phyloP scores from a whole-genome alignment of 148 eudicot genomes.

The Beta vulgaris region DNA sequence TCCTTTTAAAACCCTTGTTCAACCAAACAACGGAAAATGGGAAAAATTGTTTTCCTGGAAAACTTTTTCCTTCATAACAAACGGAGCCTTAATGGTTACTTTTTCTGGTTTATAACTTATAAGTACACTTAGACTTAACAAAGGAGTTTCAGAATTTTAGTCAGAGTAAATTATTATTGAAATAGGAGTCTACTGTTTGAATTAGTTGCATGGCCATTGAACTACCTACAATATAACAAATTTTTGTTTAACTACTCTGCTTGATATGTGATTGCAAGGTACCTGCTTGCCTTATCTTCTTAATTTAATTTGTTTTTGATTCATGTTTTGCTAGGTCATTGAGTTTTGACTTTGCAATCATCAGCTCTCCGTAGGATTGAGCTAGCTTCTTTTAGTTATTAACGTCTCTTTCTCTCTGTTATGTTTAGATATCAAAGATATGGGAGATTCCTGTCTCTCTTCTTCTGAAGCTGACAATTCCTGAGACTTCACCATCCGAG shows the following conservation, averaged over 20 bases:
- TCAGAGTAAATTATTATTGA: neutral
- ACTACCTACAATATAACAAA: neutral
- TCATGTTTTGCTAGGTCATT: neutral
- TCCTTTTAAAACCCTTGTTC: too few species aligned
- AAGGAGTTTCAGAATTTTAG: neutral
- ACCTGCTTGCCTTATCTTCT: neutral
- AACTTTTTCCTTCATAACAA: too few species aligned
- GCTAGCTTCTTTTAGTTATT: neutral
- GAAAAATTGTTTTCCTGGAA: too few species aligned
- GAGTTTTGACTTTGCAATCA: neutral
- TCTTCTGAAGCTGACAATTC: constrained; percentile 78
- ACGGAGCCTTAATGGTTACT: neutral
- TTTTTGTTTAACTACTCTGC: neutral
- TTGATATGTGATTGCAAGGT: neutral
- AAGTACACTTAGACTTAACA: neutral
- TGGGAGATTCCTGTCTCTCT: constrained; percentile 85
- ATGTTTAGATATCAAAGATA: constrained; percentile 54
- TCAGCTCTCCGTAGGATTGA: neutral
- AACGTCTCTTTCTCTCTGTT: constrained; percentile 23
- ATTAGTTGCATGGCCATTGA: neutral
- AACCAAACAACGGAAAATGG: too few species aligned
- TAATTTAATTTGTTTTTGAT: neutral
- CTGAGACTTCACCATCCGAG: constrained; percentile 61
- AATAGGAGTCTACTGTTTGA: neutral
- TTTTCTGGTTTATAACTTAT: neutral